A percentile compares a stretch with the other conserved stretches of the same genome.
These are phyloP conservation scores for Plasmodium blacklocki DNA, from an alignment of 169 alveolate genomes.

Conservation along the genomic window DNA sequence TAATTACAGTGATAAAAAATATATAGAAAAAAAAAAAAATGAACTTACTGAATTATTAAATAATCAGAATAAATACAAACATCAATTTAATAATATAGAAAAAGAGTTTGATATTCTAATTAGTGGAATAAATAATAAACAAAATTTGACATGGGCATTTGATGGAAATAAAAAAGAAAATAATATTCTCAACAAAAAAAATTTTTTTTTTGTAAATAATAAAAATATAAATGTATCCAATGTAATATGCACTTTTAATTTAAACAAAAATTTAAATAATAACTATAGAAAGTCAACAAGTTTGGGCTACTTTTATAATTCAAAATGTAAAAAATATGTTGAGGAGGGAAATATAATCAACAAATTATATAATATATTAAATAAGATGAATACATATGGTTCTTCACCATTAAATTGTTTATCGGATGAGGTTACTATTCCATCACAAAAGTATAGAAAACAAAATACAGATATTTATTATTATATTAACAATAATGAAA, in stretches of 20 bases:
- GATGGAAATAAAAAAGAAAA: constrained; percentile 64
- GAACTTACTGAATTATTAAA: background rate
- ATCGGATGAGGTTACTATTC: background rate
- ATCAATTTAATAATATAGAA: constrained; percentile 20
- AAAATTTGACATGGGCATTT: constrained; percentile 67
- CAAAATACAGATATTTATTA: background rate
- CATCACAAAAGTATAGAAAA: too few relatives aligned
- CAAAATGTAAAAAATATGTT: constrained; percentile 10
- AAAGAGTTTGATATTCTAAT: constrained; percentile 27
- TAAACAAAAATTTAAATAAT: constrained; percentile 2
- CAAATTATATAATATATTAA: too few relatives aligned
- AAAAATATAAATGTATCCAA: constrained; percentile 67
- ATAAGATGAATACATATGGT: too few relatives aligned
- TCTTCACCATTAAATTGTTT: too few relatives aligned
- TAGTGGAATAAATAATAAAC: constrained; percentile 51
- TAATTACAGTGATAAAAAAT: background rate
- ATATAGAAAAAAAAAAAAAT: constrained; percentile 5
- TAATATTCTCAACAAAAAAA: background rate
- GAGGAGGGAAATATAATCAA: too few relatives aligned
- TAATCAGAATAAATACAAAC: constrained; percentile 28
- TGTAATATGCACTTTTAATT: constrained; percentile 17
- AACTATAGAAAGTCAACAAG: constrained; percentile 33
- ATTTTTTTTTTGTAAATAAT: constrained; percentile 1
- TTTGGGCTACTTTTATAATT: background rate
- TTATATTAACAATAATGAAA: background rate